phyloP scores from a whole-genome alignment of 1,139 yeast genomes.

The Nematodospora anomalae region DNA sequence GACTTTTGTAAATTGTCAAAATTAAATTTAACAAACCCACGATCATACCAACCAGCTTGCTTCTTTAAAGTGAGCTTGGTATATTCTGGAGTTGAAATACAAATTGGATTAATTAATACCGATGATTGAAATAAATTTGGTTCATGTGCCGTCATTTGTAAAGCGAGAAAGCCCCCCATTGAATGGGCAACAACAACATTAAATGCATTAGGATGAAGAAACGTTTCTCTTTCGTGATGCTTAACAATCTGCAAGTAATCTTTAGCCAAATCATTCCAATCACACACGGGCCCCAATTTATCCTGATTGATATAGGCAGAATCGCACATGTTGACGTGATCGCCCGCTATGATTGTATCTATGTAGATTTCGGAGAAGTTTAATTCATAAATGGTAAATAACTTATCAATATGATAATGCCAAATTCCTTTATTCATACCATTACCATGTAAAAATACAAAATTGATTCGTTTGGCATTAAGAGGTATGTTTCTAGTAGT shows the following conservation, averaged over 20 bases:
- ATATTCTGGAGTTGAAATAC: conserved; percentile 16
- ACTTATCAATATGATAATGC: conserved; percentile 54
- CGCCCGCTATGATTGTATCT: conserved; percentile 48
- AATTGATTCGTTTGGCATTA: conserved; percentile 39
- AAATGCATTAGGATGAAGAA: conserved; percentile 32
- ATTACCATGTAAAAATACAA: conserved; percentile 66
- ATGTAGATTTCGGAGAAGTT: conserved; percentile 25
- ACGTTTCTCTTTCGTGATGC: conserved; percentile 28
- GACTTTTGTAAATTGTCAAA: conserved; percentile 14
- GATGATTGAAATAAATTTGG: conserved; percentile 59
- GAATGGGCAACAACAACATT: conserved; percentile 67
- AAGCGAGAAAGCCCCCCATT: conserved; percentile 60
- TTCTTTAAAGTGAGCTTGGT: conserved; percentile 14
- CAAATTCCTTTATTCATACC: conserved; percentile 69
- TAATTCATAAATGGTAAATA: conserved; percentile 23
- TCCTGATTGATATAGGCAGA: conserved; percentile 54
- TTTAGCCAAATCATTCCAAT: conserved; percentile 66
- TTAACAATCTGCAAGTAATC: conserved; percentile 54
- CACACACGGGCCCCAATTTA: conserved; percentile 51
- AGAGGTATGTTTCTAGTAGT: conserved; percentile 19
- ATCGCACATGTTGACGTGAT: conserved; percentile 66
- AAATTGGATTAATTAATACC: conserved; percentile 63
- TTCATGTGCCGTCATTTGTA: conserved; percentile 50
- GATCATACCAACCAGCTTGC: conserved; percentile 23
- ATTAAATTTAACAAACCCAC: conserved; percentile 21